These are phyloP conservation scores for Nicotiana paniculata DNA, from an alignment of 257 asterid species.

Conservation along the genomic window DNA sequence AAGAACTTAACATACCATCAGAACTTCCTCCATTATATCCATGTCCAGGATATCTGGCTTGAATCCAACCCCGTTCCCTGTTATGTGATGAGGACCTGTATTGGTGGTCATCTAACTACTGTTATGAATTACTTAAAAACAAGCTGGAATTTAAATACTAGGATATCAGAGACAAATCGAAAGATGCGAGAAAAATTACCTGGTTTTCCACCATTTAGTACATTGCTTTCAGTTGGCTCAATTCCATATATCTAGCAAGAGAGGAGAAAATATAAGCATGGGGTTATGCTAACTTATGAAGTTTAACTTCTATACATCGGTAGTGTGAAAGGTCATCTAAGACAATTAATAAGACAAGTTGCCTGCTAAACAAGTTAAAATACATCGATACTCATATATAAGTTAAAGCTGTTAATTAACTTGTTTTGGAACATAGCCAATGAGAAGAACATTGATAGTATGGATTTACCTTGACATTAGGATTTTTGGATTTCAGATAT, in stretches of 20 bases:
- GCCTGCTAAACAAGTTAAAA: no score
- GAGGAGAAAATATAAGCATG: not conserved
- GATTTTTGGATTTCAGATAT: constrained; percentile 79
- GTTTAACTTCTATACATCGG: not conserved
- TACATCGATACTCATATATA: no score
- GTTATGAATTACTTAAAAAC: not conserved
- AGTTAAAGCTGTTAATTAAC: no score
- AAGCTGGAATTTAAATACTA: not conserved
- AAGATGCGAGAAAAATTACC: constrained; percentile 23
- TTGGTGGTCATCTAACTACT: not conserved
- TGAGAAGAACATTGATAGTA: not conserved
- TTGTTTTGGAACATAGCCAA: no score
- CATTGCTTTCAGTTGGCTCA: constrained; percentile 86
- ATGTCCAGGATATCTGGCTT: constrained; percentile 92
- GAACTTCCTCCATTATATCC: constrained; percentile 98
- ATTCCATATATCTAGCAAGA: constrained; percentile 70
- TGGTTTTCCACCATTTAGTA: constrained; percentile 96
- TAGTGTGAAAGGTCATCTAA: no score
- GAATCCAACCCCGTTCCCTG: constrained; percentile 99
- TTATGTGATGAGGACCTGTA: constrained; percentile 93
- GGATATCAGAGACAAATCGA: not conserved
- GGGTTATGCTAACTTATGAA: no score
- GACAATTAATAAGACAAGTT: no score
- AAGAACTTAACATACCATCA: constrained; percentile 46
- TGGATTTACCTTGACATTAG: constrained; percentile 60